A percentile compares a stretch with the other conserved stretches of the same genome.
Evolutionary conservation across 306 rosid genomes (phyloP).

Genomic region (Sicyos baderoa): DNA sequence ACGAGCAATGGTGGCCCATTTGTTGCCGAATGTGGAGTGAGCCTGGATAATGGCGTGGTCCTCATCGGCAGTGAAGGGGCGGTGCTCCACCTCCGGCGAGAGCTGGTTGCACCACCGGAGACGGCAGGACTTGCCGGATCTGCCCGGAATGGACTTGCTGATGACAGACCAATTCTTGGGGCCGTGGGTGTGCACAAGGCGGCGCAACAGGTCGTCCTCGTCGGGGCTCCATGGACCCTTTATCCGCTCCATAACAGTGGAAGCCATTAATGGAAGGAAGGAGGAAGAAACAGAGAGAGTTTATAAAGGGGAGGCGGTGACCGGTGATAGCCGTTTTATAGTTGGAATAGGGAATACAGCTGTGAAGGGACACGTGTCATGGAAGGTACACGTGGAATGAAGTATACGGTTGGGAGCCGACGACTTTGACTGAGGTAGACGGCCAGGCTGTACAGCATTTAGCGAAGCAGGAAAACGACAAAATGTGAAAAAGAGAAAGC

Average conservation of each 20-base stretch:
- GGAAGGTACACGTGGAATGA: neutral
- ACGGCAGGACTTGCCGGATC: slow-evolving; percentile 84
- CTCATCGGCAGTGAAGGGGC: slow-evolving; percentile 59
- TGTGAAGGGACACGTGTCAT: slow-evolving; percentile 7
- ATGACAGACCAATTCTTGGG: slow-evolving; percentile 71
- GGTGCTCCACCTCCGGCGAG: slow-evolving; percentile 69
- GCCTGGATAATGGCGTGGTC: slow-evolving; percentile 52
- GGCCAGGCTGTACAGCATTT: slow-evolving; percentile 8
- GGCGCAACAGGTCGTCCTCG: slow-evolving; percentile 56
- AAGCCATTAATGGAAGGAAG: slow-evolving; percentile 26
- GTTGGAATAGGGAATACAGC: neutral
- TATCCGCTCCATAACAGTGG: slow-evolving; percentile 48
- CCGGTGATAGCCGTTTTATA: neutral
- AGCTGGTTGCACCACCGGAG: slow-evolving; percentile 90
- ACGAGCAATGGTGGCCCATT: slow-evolving; percentile 74
- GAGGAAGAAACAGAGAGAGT: neutral
- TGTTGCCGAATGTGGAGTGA: slow-evolving; percentile 60
- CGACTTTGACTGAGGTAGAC: neutral
- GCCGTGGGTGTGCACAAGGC: slow-evolving; percentile 51
- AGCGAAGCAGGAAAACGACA: neutral
- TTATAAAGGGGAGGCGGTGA: slow-evolving; percentile 3
- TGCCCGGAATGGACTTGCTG: slow-evolving; percentile 71
- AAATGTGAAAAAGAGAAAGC: neutral
- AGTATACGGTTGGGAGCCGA: neutral
- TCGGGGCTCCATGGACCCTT: slow-evolving; percentile 91